Evolutionary conservation across 169 alveolate genomes (phyloP).

Genomic region (Plasmodium vinckei): DNA sequence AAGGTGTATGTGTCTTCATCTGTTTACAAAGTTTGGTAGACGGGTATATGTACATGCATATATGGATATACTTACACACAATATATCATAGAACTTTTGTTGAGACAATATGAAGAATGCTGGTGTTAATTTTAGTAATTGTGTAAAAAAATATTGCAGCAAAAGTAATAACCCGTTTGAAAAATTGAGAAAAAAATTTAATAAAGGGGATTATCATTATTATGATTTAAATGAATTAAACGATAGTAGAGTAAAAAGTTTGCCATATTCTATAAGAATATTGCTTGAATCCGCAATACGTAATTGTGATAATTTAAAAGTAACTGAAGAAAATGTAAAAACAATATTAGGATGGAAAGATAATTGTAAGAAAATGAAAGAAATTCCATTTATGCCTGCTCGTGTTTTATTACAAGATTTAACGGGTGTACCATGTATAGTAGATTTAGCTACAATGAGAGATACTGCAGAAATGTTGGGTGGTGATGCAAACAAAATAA

Average conservation of each 20-base stretch:
- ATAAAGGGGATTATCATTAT: conserved; percentile 10
- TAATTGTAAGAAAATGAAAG: conserved; percentile 85
- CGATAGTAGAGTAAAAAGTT: conserved; percentile 82
- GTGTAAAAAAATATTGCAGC: conserved; percentile 20
- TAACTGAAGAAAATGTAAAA: conserved; percentile 92
- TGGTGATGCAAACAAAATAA: conserved; percentile 92
- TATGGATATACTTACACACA: too few species aligned
- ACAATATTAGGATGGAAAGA: conserved; percentile 93
- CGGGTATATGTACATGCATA: too few species aligned
- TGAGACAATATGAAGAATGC: too few species aligned
- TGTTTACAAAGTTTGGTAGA: too few species aligned
- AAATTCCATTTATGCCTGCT: conserved; percentile 97
- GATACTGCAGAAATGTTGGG: conserved; percentile 94
- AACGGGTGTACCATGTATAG: conserved; percentile 97
- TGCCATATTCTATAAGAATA: conserved; percentile 94
- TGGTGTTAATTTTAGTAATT: conserved; percentile 4
- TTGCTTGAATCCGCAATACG: conserved; percentile 95
- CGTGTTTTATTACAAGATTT: conserved; percentile 96
- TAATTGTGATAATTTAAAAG: conserved; percentile 94
- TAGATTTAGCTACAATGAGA: conserved; percentile 98
- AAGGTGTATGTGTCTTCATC: too few species aligned
- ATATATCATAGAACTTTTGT: too few species aligned
- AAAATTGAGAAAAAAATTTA: conserved; percentile 4
- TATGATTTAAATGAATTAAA: conserved; percentile 77
- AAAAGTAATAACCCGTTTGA: conserved; percentile 49